A percentile compares a stretch with the other conserved stretches of the same genome.
Conservation (phyloP, 1,139 yeast species). For the Suhomyces wounanorum region DNA sequence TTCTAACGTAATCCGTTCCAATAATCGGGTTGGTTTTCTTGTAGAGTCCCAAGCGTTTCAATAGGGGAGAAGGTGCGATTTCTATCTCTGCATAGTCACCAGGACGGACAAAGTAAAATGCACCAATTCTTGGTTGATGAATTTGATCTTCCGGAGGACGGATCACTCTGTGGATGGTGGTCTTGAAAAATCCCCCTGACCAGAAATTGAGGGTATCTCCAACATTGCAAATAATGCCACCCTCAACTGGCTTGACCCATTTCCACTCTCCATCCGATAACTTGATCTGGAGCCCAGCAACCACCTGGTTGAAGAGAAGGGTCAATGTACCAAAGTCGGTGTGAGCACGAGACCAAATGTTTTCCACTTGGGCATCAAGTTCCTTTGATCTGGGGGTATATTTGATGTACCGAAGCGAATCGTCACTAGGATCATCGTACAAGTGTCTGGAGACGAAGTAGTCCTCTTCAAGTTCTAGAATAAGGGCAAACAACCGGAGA, state of each 20-base stretch:
- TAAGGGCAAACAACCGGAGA: constrained; percentile 32
- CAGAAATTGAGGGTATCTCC: constrained; percentile 36
- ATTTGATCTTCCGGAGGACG: constrained; percentile 36
- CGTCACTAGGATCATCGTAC: constrained; percentile 36
- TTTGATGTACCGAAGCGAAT: constrained; percentile 35
- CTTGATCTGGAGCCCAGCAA: constrained; percentile 33
- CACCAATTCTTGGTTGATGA: constrained; percentile 31
- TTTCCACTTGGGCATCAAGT: constrained; percentile 31
- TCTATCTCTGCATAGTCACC: constrained; percentile 31
- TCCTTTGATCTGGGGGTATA: constrained; percentile 29
- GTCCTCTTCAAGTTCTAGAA: constrained; percentile 34
- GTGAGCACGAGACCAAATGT: constrained; percentile 34
- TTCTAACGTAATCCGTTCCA: constrained; percentile 34
- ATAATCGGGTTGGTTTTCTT: constrained; percentile 24
- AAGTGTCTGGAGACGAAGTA: constrained; percentile 31
- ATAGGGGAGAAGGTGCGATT: constrained; percentile 34
- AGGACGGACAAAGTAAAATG: constrained; percentile 38
- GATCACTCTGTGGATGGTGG: constrained; percentile 34
- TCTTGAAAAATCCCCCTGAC: constrained; percentile 36
- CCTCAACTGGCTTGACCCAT: constrained; percentile 30
- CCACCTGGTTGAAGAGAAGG: constrained; percentile 31
- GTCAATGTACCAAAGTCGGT: constrained; percentile 36
- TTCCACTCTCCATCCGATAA: constrained; percentile 29
- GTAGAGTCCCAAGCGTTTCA: constrained; percentile 31
- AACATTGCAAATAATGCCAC: constrained; percentile 33